phyloP scores from a whole-genome alignment of 1,284 basidiomycete species.

The Trichosporon sp. region DNA sequence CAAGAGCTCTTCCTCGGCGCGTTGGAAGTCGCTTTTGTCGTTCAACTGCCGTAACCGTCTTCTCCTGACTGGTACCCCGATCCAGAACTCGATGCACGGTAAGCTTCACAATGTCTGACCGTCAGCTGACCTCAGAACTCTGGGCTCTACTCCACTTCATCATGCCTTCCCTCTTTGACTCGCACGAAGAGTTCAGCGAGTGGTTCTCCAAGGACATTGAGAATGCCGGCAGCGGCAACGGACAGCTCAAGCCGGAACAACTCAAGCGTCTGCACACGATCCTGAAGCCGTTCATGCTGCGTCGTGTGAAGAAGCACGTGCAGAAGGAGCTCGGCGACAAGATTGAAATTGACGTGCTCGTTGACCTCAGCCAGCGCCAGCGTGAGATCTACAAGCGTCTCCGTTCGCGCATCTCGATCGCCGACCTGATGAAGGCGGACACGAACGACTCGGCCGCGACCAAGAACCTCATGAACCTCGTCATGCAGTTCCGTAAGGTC shows the following conservation, averaged over 20 bases:
- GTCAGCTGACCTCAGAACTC: slow-evolving; percentile 60
- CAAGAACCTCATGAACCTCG: slow-evolving; percentile 90
- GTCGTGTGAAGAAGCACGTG: slow-evolving; percentile 95
- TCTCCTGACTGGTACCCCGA: slow-evolving; percentile 93
- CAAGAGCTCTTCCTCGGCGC: slow-evolving; percentile 93
- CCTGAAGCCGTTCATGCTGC: slow-evolving; percentile 97
- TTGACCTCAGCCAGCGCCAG: slow-evolving; percentile 90
- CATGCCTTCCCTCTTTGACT: slow-evolving; percentile 99
- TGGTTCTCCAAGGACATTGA: slow-evolving; percentile 99
- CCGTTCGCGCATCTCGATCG: slow-evolving; percentile 86
- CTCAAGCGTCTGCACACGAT: slow-evolving; percentile 96
- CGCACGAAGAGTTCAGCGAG: slow-evolving; percentile 98
- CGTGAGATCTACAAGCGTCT: slow-evolving; percentile 87
- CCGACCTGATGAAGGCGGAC: slow-evolving; percentile 88
- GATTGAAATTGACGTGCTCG: slow-evolving; percentile 95
- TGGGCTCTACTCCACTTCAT: slow-evolving; percentile 99
- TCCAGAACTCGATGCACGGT: slow-evolving; percentile 99
- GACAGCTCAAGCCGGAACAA: slow-evolving; percentile 83
- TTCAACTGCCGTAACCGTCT: slow-evolving; percentile 96
- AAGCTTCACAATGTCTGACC: slow-evolving; percentile 22
- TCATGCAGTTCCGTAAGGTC: slow-evolving; percentile 99
- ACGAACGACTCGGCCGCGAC: slow-evolving; percentile 60
- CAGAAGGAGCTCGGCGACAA: slow-evolving; percentile 99
- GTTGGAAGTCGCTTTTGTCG: slow-evolving; percentile 95
- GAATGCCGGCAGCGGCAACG: slow-evolving; percentile 73